Evolutionary conservation across 805 yeast species (phyloP).

Genomic region (Saccharomycopsis sp.): DNA sequence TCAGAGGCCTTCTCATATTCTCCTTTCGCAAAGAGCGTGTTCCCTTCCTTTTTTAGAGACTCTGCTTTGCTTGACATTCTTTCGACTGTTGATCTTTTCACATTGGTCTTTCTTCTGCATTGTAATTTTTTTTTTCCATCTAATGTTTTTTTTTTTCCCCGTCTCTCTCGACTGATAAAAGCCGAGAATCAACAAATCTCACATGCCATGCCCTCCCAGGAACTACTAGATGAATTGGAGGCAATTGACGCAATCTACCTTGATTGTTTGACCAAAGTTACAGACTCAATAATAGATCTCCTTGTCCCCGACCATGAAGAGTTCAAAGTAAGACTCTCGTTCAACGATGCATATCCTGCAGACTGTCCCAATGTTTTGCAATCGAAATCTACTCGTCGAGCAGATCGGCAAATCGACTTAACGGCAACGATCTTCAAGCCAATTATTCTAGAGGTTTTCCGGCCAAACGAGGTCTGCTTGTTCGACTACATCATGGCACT

Average conservation of each 20-base stretch:
- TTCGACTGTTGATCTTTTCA: not conserved
- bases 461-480: slow-evolving; percentile 60
- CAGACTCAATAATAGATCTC: slow-evolving; percentile 35
- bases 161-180: no score
- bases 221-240: slow-evolving; percentile 60
- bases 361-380: slow-evolving; percentile 55
- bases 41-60: slow-evolving; percentile 36
- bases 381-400: slow-evolving; percentile 26
- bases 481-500: slow-evolving; percentile 60
- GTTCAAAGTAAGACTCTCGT: slow-evolving; percentile 52
- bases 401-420: slow-evolving; percentile 37
- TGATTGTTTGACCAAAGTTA: slow-evolving; percentile 34
- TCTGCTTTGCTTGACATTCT: slow-evolving; percentile 10
- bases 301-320: slow-evolving; percentile 54
- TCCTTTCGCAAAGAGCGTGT: slow-evolving; percentile 37
- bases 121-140: slow-evolving; percentile 1
- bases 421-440: slow-evolving; percentile 40
- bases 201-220: slow-evolving; percentile 30
- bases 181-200: no score
- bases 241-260: slow-evolving; percentile 89
- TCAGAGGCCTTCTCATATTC: slow-evolving; percentile 43
- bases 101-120: not conserved
- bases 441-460: slow-evolving; percentile 44
- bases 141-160: slow-evolving; percentile 1
- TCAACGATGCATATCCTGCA: slow-evolving; percentile 65